Evolutionary conservation across 2,329 filamentous ascomycete species (phyloP).

Genomic region (Colletotrichum magnum): DNA sequence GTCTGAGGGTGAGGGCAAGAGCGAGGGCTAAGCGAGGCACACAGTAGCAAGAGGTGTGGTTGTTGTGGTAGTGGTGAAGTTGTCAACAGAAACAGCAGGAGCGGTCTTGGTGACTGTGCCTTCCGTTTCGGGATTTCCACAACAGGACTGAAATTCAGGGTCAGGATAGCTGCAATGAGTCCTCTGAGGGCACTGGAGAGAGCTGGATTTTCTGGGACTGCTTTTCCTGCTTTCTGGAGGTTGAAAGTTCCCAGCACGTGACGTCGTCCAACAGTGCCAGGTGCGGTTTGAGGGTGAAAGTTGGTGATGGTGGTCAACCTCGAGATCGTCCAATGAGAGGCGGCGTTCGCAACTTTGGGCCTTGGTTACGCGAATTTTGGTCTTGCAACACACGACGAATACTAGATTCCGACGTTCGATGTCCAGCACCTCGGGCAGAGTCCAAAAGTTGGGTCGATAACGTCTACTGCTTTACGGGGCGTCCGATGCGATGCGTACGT

Average conservation of each 20-base stretch:
- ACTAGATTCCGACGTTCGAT: conserved; percentile 9
- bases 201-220: neutral
- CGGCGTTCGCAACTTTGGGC: neutral
- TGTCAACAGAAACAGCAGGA: conserved; percentile 31
- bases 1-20: conserved; percentile 4
- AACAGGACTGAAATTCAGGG: neutral
- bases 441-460: conserved; percentile 1
- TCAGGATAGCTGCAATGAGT: neutral
- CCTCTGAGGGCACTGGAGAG: neutral
- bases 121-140: conserved; percentile 7
- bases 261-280: neutral
- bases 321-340: conserved; percentile 10
- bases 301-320: conserved; percentile 7
- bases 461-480: neutral
- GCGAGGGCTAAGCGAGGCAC: conserved; percentile 21
- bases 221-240: neutral
- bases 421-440: conserved; percentile 22
- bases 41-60: neutral
- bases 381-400: conserved; percentile 8
- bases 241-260: conserved; percentile 11
- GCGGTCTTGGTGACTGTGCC: conserved; percentile 10
- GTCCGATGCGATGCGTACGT: neutral
- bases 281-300: neutral
- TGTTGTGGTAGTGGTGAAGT: conserved; percentile 13
- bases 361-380: neutral